Percentiles rank a stretch among this genome's conserved stretches.
These are phyloP conservation scores for Exophiala viscosa DNA, from an alignment of 2,329 filamentous ascomycete species.

Conservation along the genomic window DNA sequence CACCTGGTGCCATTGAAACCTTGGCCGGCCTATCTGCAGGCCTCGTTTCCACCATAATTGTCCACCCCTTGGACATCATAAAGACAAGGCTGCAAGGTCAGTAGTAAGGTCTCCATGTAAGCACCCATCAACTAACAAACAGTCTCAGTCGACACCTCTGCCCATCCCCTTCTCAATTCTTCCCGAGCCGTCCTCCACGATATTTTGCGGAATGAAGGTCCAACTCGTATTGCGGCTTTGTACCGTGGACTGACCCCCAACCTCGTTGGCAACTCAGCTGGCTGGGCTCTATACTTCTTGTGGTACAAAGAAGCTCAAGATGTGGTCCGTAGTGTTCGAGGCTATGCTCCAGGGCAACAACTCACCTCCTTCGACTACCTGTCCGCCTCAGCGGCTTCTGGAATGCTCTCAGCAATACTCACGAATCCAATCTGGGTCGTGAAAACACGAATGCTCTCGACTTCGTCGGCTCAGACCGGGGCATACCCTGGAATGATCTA, in stretches of 20 bases:
- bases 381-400: conserved; percentile 65
- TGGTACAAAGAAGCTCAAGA: conserved; percentile 62
- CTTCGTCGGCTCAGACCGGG: conserved; percentile 66
- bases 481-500: conserved; percentile 76
- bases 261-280: conserved; percentile 80
- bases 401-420: conserved; percentile 70
- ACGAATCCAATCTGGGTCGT: conserved; percentile 98
- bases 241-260: conserved; percentile 91
- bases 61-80: conserved; percentile 90
- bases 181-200: conserved; percentile 52
- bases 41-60: conserved; percentile 75
- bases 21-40: conserved; percentile 88
- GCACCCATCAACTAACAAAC: background rate
- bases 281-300: conserved; percentile 92
- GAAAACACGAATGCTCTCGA: conserved; percentile 94
- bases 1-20: conserved; percentile 78
- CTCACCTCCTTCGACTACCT: conserved; percentile 70
- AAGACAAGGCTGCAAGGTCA: conserved; percentile 91
- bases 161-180: conserved; percentile 48
- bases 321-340: conserved; percentile 43
- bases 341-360: conserved; percentile 26
- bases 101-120: conserved; percentile 27
- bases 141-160: conserved; percentile 51
- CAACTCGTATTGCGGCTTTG: conserved; percentile 57
- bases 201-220: conserved; percentile 54